Evolutionary conservation across 306 rosid genomes (phyloP).

Genomic region (Canavalia ensiformis): DNA sequence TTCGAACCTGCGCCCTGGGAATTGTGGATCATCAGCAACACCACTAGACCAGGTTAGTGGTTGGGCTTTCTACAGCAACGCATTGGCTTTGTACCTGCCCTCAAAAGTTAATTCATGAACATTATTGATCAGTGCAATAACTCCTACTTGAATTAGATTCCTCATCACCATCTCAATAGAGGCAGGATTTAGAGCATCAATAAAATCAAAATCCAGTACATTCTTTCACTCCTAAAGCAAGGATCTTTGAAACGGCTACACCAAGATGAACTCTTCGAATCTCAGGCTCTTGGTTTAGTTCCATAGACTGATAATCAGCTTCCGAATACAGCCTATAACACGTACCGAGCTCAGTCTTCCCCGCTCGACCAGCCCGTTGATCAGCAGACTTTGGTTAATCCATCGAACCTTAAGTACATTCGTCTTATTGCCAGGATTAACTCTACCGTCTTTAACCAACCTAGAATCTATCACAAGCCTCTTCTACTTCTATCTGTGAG

Average conservation of each 20-base stretch:
- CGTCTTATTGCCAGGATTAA: slow-evolving; percentile 88
- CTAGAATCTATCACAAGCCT: slow-evolving; percentile 95
- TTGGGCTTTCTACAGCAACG: too few relatives aligned
- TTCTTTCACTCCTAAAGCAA: slow-evolving; percentile 83
- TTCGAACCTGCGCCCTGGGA: too few relatives aligned
- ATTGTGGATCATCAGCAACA: too few relatives aligned
- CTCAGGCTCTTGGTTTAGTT: slow-evolving; percentile 89
- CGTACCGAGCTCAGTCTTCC: slow-evolving; percentile 91
- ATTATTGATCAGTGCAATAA: slow-evolving; percentile 57
- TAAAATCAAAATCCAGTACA: slow-evolving; percentile 81
- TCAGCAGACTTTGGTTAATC: slow-evolving; percentile 90
- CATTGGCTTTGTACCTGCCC: slow-evolving; percentile 50
- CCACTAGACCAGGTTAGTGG: too few relatives aligned
- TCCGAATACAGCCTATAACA: slow-evolving; percentile 91
- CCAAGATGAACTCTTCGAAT: slow-evolving; percentile 98
- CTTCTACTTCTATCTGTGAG: slow-evolving; percentile 96
- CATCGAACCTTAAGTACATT: slow-evolving; percentile 86
- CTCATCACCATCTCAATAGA: slow-evolving; percentile 83
- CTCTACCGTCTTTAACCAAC: slow-evolving; percentile 79
- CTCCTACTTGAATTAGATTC: slow-evolving; percentile 82
- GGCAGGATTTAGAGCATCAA: slow-evolving; percentile 87
- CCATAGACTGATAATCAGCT: slow-evolving; percentile 77
- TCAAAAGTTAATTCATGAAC: slow-evolving; percentile 70
- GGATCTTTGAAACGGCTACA: slow-evolving; percentile 86
- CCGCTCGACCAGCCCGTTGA: slow-evolving; percentile 98